phyloP scores from a whole-genome alignment of 129 eudicot genomes.

The Chrysanthemum seticuspe region DNA sequence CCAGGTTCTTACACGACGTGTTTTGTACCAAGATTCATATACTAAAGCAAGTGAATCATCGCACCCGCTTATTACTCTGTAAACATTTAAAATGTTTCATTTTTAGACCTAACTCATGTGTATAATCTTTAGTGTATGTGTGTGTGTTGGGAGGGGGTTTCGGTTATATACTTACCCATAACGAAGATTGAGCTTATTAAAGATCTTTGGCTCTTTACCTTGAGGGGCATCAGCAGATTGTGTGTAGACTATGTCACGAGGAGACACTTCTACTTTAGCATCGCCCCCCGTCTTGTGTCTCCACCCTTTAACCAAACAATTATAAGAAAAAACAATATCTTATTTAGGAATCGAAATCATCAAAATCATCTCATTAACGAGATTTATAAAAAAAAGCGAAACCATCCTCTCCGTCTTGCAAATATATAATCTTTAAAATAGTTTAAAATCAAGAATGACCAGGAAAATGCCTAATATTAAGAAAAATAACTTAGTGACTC shows the following conservation, averaged over 20 bases:
- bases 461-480: no score
- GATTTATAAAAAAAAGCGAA: no score
- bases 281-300: constrained; percentile 99
- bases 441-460: no score
- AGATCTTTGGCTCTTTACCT: constrained; percentile 60
- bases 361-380: no score
- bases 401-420: no score
- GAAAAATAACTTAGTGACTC: no score
- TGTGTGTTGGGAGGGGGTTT: not conserved
- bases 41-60: constrained; percentile 92
- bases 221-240: constrained; percentile 79
- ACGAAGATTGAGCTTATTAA: constrained; percentile 86
- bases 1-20: constrained; percentile 83
- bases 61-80: constrained; percentile 89
- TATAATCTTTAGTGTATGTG: not conserved
- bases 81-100: not conserved
- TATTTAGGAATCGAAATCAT: no score
- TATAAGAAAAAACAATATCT: no score
- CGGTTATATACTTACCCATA: constrained; percentile 60
- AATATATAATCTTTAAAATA: no score
- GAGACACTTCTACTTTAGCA: constrained; percentile 92
- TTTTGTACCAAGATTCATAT: constrained; percentile 94
- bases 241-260: constrained; percentile 85
- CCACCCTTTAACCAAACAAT: constrained; percentile 58
- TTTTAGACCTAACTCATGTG: not conserved